Evolutionary conservation across 208 protist species (phyloP), one percentile per base, ranked within the genome.

Genomic region (Leishmania amazonensis): DNA sequence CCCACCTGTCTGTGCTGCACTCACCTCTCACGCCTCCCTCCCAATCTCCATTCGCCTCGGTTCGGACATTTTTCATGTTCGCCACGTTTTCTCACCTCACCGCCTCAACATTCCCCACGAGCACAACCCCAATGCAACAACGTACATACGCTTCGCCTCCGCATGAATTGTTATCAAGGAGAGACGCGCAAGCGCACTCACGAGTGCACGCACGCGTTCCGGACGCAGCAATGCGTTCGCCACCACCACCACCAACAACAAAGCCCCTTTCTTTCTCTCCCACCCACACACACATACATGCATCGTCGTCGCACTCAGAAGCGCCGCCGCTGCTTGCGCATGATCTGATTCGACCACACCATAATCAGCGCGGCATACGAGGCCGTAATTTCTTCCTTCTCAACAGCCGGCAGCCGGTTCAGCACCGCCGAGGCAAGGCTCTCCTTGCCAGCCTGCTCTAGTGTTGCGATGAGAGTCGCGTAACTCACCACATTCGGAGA

Each of bases 361-460:
- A 92, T 82, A 74, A 97, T 96, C 73, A 97, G 83, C 5, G 95
- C 93, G 19, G 92, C 93, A 85, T 96, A 96, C 65, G 93, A 94
- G 31, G 95, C 91, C 2, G 91, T 96, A 40, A 97, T 96, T 83
- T 95, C 91, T 76, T 96, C 90, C 83, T 89, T 89, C 85, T 96
- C 92, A 19, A 91, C 7, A 45, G 89, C 84, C 21, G 95, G 95
- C 35, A 97, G 79, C 3, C 86, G 81, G 21, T 91, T 88, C 64
- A 97, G 82, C 28, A 97, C 87, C 64, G 85, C 85, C 19, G 85
- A 80, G 28, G 92, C 91, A 21, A 95, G 57, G 1, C 79, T 75
- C 19, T 93, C 83, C 81, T 94, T 94, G 35, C 92, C 92, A 35
- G 87, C 79, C 84, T 96, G 91, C 87, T 97, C 93, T 65, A 97